Evolutionary conservation across 345 rosid species (phyloP), one percentile per base, ranked within the genome.

Genomic region (Diplotaxis tenuifolia): DNA sequence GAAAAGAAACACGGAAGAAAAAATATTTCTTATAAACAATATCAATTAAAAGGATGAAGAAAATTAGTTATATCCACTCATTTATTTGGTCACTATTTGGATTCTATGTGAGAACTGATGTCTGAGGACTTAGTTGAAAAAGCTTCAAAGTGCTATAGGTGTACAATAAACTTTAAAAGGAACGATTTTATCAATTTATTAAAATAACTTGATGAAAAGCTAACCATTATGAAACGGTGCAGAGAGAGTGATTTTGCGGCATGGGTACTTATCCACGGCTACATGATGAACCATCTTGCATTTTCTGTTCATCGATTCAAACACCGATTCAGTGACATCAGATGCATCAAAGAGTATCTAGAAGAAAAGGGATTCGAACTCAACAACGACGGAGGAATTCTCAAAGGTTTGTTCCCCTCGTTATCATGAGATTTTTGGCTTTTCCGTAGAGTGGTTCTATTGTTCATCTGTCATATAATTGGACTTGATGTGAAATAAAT

Each of bases 231-330:
- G 58, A 53, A 45, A 53, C 28, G 58, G 28, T 53, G 58, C 28
- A 53, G 96, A 80, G 96, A 90, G 85, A 93, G 90, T 62, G 98
- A 93, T 71, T 87, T 83, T 82, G 97, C 89, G 78, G 98, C 97
- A 32, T 93, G 98, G 97, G 85, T 92, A n/a, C 91, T 93, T 31
- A 85, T 88, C 69, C 86, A 93, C 73, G 98, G 98, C 18, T 91
- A 89, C 82, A 89, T 93, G 2, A 79, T 93, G 72, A 93, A 93
- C 82, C 98, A 93, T 82, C 88, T 91, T 32, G 88, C 98, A 0
- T 89, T 93, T 27, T 83, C 97, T 3, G 76, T 81, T 57, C 98
- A 93, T 78, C 83, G 67, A 67, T 80, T 93, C 62, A 89, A 88
- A 75, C 84, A 91, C 40, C 85, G 77, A 18, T 78, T 93, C 81